phyloP scores from a whole-genome alignment of 352 stramenopile genomes.

The Phytophthora aleatoria region DNA sequence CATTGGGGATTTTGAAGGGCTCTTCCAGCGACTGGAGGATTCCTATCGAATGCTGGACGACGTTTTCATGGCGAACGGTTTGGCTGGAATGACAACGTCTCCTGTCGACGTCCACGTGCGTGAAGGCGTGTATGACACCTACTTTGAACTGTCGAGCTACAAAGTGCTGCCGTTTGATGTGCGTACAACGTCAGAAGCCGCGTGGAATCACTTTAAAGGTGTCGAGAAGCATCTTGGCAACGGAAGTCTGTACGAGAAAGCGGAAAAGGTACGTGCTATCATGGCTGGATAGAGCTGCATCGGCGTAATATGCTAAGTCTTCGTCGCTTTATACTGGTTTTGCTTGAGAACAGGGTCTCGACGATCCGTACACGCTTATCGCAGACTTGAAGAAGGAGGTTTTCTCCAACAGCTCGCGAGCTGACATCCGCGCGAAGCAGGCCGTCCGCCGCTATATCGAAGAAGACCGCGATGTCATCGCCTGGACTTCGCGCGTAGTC shows the following conservation, averaged over 20 bases:
- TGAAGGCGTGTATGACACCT: slow-evolving; percentile 22
- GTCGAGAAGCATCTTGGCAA: slow-evolving; percentile 34
- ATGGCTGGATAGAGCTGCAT: slow-evolving; percentile 14
- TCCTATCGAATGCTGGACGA: slow-evolving; percentile 26
- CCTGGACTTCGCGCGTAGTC: slow-evolving; percentile 33
- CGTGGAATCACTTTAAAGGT: slow-evolving; percentile 37
- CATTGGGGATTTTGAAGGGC: slow-evolving; percentile 22
- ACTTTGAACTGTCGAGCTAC: slow-evolving; percentile 33
- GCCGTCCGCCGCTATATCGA: slow-evolving; percentile 36
- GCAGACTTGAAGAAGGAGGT: slow-evolving; percentile 35
- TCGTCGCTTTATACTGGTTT: no score
- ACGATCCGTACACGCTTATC: slow-evolving; percentile 37
- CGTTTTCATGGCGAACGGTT: slow-evolving; percentile 31
- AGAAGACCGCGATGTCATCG: slow-evolving; percentile 35
- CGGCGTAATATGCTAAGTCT: not conserved
- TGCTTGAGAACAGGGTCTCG: slow-evolving; percentile 20
- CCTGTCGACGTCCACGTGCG: slow-evolving; percentile 30
- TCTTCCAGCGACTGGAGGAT: slow-evolving; percentile 25
- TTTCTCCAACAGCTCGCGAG: slow-evolving; percentile 16
- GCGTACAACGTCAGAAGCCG: slow-evolving; percentile 15
- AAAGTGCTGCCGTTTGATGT: slow-evolving; percentile 36
- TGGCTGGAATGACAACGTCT: slow-evolving; percentile 19
- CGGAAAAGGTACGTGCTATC: slow-evolving; percentile 20
- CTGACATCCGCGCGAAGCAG: slow-evolving; percentile 31
- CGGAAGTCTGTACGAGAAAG: slow-evolving; percentile 37